Evolutionary conservation across 345 rosid species (phyloP).

Genomic region (Moricandia arvensis): DNA sequence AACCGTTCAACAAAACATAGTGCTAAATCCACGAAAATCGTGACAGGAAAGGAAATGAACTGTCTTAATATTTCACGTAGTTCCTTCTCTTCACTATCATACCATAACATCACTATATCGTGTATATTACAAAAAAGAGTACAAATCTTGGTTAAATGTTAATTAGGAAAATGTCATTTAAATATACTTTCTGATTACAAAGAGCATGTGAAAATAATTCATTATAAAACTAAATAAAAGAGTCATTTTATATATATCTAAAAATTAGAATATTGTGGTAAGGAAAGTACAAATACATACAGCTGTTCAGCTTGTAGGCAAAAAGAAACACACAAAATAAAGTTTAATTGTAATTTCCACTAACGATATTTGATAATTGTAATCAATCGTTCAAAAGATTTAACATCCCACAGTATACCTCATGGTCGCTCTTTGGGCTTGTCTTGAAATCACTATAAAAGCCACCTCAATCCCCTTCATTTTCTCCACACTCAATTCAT

Average conservation of each 20-base stretch:
- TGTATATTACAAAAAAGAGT: not conserved
- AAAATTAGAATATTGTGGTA: not conserved
- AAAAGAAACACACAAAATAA: not conserved
- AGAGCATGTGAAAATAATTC: too few species aligned
- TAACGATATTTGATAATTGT: not conserved
- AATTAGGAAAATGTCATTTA: not conserved
- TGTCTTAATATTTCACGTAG: not conserved
- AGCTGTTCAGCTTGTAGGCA: not conserved
- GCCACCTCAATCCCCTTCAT: slow-evolving; percentile 5
- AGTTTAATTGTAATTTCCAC: not conserved
- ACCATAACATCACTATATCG: not conserved
- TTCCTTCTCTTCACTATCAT: not conserved
- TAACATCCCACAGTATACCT: not conserved
- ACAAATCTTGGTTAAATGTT: not conserved
- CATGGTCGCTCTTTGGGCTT: not conserved
- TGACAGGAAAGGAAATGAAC: not conserved
- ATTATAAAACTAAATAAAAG: too few species aligned
- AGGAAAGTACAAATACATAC: not conserved
- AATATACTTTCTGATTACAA: not conserved
- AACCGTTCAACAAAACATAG: not conserved
- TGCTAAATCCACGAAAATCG: not conserved
- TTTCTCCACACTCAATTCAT: slow-evolving; percentile 27
- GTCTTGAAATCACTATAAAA: slow-evolving; percentile 32
- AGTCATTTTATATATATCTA: not conserved
- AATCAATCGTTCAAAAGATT: slow-evolving; percentile 5